These are phyloP conservation scores for Astragalus glycyphyllos DNA, from an alignment of 306 rosid species.

Conservation along the genomic window DNA sequence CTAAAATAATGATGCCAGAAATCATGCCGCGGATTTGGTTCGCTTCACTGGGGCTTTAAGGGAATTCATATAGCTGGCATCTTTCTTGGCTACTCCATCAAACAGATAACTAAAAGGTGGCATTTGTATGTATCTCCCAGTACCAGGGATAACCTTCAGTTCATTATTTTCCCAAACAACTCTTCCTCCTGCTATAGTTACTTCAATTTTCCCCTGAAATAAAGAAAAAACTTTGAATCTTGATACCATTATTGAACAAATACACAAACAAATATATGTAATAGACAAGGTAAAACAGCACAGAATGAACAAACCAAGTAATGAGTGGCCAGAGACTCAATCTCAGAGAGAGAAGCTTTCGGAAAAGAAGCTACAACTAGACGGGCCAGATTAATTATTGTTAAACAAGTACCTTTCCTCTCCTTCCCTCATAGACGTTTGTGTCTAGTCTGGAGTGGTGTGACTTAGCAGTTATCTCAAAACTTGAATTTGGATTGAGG, in stretches of 20 bases:
- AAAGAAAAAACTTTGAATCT: too few species aligned
- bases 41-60: constrained; percentile 76
- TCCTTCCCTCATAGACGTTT: constrained; percentile 86
- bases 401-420: constrained; percentile 74
- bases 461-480: constrained; percentile 74
- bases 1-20: constrained; percentile 1
- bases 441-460: constrained; percentile 89
- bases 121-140: constrained; percentile 77
- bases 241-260: not conserved
- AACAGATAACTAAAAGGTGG: constrained; percentile 71
- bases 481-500: constrained; percentile 85
- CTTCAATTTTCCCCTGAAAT: constrained; percentile 89
- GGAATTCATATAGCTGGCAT: constrained; percentile 70
- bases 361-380: too few species aligned
- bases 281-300: not conserved
- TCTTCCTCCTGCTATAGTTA: constrained; percentile 88
- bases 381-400: constrained; percentile 4
- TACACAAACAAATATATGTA: not conserved
- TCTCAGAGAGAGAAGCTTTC: too few species aligned
- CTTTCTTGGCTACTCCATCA: constrained; percentile 69
- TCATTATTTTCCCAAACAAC: constrained; percentile 89
- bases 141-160: constrained; percentile 76
- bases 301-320: too few species aligned
- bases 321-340: too few species aligned
- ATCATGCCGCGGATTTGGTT: constrained; percentile 45